Percentiles rank a stretch among this genome's conserved stretches.
These are phyloP conservation scores for Priceomyces fermenticarens DNA, from an alignment of 805 yeast genomes.

Conservation along the genomic window DNA sequence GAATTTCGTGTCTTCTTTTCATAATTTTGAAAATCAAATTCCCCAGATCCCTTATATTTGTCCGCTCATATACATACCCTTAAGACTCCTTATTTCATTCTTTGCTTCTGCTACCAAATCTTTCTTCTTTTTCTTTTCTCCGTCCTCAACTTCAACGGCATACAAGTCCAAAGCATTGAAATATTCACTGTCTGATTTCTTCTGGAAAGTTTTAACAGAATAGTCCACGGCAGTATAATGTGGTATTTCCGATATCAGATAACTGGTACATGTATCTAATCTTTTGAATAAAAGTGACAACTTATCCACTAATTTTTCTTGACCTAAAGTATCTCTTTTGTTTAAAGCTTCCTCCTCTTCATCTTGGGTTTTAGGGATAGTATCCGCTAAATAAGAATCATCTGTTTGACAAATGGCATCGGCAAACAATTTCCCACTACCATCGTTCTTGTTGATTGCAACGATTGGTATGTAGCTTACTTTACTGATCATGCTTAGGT, in stretches of 20 bases:
- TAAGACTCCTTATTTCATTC: constrained; percentile 38
- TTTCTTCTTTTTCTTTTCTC: constrained; percentile 7
- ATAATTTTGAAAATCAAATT: too few relatives aligned
- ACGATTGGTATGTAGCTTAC: constrained; percentile 40
- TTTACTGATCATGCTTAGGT: constrained; percentile 28
- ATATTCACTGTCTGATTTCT: constrained; percentile 30
- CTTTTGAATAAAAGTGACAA: constrained; percentile 18
- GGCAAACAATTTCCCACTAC: constrained; percentile 28
- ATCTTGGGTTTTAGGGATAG: constrained; percentile 7
- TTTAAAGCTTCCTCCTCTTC: constrained; percentile 15
- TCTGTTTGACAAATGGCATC: constrained; percentile 40
- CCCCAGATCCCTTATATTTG: constrained; percentile 13
- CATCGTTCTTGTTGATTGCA: constrained; percentile 25
- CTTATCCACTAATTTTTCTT: constrained; percentile 18
- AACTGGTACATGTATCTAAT: constrained; percentile 25
- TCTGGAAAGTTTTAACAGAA: constrained; percentile 33
- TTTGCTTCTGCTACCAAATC: constrained; percentile 33
- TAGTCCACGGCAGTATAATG: constrained; percentile 28
- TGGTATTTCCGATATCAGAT: constrained; percentile 26
- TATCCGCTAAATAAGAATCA: constrained; percentile 16
- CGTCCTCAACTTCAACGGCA: constrained; percentile 10
- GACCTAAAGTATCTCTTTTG: constrained; percentile 24
- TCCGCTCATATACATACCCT: constrained; percentile 45
- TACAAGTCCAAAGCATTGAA: constrained; percentile 33
- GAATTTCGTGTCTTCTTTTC: too few relatives aligned